Base-by-base conservation (phyloP, 148 eudicot genomes). In the Heliosperma pusillum region DNA sequence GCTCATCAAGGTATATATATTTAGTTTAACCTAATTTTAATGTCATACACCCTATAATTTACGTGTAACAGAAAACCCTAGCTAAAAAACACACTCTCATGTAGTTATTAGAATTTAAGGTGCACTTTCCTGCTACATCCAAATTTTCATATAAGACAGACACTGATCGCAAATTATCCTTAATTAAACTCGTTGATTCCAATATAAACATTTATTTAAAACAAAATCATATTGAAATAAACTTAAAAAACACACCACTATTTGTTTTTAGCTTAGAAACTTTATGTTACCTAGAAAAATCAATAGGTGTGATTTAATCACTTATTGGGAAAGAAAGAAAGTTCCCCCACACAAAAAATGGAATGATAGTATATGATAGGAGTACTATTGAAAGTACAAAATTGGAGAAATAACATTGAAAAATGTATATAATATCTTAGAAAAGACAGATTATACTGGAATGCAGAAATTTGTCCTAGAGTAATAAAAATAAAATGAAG, bases 1-100 rank as follows among this genome's bases (percentile, higher is more conserved):
- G 72, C 73, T 89, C 76, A 86, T 95, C 77, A 95, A 92, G 96
- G 98, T 95, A 73, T 7, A 47, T 47, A 12, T 15, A 47, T 64
- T 30, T 25, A 40, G n/a, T 25, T 66, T 1, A 12, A 68, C 44
- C 71, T 45, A 19, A 42, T 25, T 36, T 40, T 20, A 47, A 47
- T 4, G 53, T 10, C 53, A 50, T 70, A 52, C n/a, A 27, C 19
- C 52, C 17, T 66, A 17, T 66, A 47, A 47, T 47, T 47, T 36
- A 15, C 44, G 33, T 66, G 50, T 42, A 30, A 66, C 33, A 62
- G 2, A 62, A 67, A 67, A 67, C 70, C 70, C 70, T 67, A 67
- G 27, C 70, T 67, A 9, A 67, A 40, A 36, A 30, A 33, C 45
- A 33, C 42, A 62, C 66, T 10, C 3, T 3, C 42, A 27, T 30